phyloP scores from a whole-genome alignment of 2,329 filamentous ascomycete species.

The Cercospora sp. region DNA sequence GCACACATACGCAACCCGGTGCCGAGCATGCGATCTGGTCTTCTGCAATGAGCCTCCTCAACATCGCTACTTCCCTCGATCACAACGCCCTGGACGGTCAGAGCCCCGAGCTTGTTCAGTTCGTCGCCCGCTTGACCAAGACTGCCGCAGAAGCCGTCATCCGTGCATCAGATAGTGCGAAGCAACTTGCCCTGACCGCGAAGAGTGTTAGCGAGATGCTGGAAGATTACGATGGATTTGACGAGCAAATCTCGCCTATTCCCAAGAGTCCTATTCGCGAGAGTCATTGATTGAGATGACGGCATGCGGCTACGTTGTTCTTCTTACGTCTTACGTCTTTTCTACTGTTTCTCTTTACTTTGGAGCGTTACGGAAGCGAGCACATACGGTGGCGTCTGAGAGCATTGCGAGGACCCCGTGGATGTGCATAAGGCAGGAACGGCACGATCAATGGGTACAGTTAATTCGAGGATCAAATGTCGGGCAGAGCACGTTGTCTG shows the following conservation, averaged over 20 bases:
- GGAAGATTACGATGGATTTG: not conserved
- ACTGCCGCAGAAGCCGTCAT: constrained; percentile 20
- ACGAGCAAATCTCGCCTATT: not conserved
- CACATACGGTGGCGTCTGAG: not conserved
- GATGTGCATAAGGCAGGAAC: not conserved
- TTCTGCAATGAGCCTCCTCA: constrained; percentile 15
- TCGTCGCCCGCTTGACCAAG: constrained; percentile 15
- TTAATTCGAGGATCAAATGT: not conserved
- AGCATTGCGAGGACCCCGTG: not conserved
- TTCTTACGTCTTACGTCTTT: not conserved
- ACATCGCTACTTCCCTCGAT: constrained; percentile 18
- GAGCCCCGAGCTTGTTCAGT: constrained; percentile 18
- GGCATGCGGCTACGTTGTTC: not conserved
- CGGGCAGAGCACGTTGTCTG: not conserved
- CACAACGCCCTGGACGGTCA: constrained; percentile 12
- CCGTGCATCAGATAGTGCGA: constrained; percentile 12
- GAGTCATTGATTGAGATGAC: not conserved
- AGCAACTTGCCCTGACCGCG: not conserved
- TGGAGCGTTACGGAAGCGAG: not conserved
- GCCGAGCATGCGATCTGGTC: constrained; percentile 11
- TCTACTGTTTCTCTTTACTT: not conserved
- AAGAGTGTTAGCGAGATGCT: not conserved
- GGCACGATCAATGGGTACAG: not conserved
- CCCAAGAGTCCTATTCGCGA: not conserved
- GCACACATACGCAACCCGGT: not conserved